Evolutionary conservation across 1,284 basidiomycete genomes (phyloP), one percentile per base, ranked within the genome.

Genomic region (Cutaneotrichosporon curvatum): DNA sequence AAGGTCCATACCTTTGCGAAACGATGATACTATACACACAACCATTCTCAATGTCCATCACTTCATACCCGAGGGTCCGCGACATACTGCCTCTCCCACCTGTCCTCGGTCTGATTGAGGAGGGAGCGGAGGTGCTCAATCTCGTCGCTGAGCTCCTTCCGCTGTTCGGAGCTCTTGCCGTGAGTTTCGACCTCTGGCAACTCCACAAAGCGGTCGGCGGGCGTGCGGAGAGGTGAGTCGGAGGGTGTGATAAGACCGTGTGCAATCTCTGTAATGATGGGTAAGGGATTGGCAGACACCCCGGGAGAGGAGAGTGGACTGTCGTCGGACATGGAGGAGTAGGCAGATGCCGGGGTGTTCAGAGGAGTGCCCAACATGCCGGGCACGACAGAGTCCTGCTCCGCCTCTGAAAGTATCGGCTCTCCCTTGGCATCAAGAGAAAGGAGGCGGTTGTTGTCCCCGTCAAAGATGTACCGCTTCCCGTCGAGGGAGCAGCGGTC

Each of bases 401-500:
- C 32, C 32, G 6, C 14, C 11, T 15, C 9, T 9, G 14, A 15
- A 10, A 34, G 14, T 12, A 42, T n/a, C 16, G 23, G 15, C 34
- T 37, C 36, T 15, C 40, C 40, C n/a, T 41, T 22, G 34, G 35
- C 40, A 18, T 23, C 36, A 28, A 40, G 33, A 25, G 35, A n/a
- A 4, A 43, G 31, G 21, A 47, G 30, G 12, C 40, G 40, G 22
- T 40, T 40, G 30, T 41, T 25, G 20, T 35, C 23, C 19, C 12
- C 20, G 36, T 47, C 34, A 30, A 22, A 47, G 4, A n/a, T n/a
- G 36, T 47, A 47, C 4, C 37, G 19, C 7, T 33, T 25, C 28
- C 40, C 46, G 21, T 47, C 40, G 30, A 47, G 46, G n/a, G 25
- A 34, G 40, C 46, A 47, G n/a, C 33, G 36, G 22, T 47, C 46